Evolutionary conservation across 805 yeast genomes (phyloP), one percentile per base, ranked within the genome.

Genomic region (Metschnikowia matae): DNA sequence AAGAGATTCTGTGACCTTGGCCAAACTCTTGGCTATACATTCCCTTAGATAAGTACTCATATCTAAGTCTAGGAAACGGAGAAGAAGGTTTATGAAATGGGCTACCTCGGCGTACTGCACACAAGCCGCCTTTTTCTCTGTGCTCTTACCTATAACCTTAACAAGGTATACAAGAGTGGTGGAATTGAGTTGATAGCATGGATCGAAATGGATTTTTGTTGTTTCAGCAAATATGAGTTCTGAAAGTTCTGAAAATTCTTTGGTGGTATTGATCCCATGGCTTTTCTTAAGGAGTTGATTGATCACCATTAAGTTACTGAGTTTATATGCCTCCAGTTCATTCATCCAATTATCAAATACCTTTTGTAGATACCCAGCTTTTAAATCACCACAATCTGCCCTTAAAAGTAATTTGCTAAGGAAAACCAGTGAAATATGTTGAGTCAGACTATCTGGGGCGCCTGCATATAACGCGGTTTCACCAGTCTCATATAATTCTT

Each of bases 1-100:
- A 14, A 79, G 54, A 3, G 71, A 56, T 5, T 63, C 46, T 10
- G 70, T 62, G 4, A 88, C 61, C 41, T 80, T 72, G 4, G 86
- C 79, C 26, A 86, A 63, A 21, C 84, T 81, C 61, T 85, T 86
- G 0, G 96, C 87, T 33, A 84, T 69, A 1, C 81, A 70, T 54
- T 83, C 84, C 48, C 97, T 68, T 2, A 85, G 76, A 2, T 70
- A 67, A 0, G 87, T 80, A 48, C 81, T 87, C 34, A 70, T 57
- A 1, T 64, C 67, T 42, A 75, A 66, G n/a, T 70, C 69, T 49
- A 82, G 54, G 7, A 52, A 40, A 11, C 55, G 51, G 58, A 69
- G 56, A 4, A 71, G 65, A 38, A 73, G 68, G 60, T 74, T 70
- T 2, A 87, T 59, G 2, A 83, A 74, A 3, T 63, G 69, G 37